Percentiles rank a stretch among this genome's conserved stretches.
These are phyloP conservation scores for Globisporangium iwayamae DNA, from an alignment of 352 stramenopile genomes.

Conservation along the genomic window DNA sequence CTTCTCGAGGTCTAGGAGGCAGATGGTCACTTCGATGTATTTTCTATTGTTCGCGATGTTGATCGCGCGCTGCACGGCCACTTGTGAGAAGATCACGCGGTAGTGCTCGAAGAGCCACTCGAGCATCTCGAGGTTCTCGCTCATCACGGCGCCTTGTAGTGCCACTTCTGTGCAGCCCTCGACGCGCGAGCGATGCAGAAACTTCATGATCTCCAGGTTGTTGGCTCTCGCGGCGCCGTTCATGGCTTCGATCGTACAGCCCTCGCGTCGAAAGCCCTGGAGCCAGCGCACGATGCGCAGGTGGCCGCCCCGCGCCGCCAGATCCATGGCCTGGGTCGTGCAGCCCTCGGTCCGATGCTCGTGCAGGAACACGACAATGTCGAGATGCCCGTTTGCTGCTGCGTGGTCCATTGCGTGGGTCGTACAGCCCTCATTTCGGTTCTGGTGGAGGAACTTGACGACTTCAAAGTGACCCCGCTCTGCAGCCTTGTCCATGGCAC, in stretches of 20 bases:
- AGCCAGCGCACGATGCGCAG: constrained; percentile 28
- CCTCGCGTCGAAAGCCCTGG: constrained; percentile 20
- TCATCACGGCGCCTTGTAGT: constrained; percentile 14
- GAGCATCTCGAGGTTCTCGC: constrained; percentile 19
- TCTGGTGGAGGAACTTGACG: constrained; percentile 25
- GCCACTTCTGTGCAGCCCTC: constrained; percentile 16
- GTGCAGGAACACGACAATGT: constrained; percentile 26
- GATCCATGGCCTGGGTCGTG: constrained; percentile 28
- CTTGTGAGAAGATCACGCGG: constrained; percentile 14
- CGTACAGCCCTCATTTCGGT: constrained; percentile 29
- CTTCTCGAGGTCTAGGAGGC: constrained; percentile 10
- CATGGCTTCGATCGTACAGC: constrained; percentile 22
- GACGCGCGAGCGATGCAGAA: constrained; percentile 8
- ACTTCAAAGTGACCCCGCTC: constrained; percentile 27
- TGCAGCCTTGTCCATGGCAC: constrained; percentile 32
- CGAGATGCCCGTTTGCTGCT: constrained; percentile 22
- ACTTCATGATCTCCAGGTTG: constrained; percentile 16
- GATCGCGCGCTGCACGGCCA: constrained; percentile 10
- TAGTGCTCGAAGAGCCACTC: constrained; percentile 20
- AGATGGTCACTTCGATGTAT: constrained; percentile 21
- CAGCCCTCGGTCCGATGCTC: constrained; percentile 28
- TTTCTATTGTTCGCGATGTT: constrained; percentile 20
- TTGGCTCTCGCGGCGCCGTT: constrained; percentile 14
- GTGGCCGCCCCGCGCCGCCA: constrained; percentile 20
- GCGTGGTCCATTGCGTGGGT: constrained; percentile 27